Evolutionary conservation across 179 eudicot genomes (phyloP).

Genomic region (Patellifolia procumbens): DNA sequence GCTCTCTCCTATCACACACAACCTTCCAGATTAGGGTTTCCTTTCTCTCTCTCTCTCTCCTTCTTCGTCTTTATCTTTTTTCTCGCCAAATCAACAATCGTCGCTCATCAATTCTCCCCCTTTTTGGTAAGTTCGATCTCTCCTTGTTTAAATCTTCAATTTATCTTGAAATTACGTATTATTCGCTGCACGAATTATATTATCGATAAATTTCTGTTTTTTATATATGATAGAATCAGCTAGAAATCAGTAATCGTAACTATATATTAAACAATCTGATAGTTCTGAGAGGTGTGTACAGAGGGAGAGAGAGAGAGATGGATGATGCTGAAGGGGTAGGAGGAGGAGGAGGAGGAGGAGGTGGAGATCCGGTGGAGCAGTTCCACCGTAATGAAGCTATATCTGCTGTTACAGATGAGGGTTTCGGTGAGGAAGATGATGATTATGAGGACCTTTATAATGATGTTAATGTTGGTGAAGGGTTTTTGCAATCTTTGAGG

Average conservation of each 20-base stretch:
- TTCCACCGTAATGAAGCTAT: slow-evolving; percentile 51
- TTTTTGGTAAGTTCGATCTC: slow-evolving; percentile 15
- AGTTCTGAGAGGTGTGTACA: background rate
- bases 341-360: slow-evolving; percentile 39
- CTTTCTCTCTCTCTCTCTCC: slow-evolving; percentile 10
- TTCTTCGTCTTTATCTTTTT: background rate
- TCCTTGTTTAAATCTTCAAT: too few species aligned
- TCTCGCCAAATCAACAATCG: slow-evolving; percentile 7
- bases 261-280: background rate
- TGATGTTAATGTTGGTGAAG: slow-evolving; percentile 87
- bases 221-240: background rate
- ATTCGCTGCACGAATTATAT: background rate
- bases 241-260: slow-evolving; percentile 22
- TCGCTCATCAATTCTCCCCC: slow-evolving; percentile 9
- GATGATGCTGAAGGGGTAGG: slow-evolving; percentile 47
- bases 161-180: background rate
- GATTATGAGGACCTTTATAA: slow-evolving; percentile 90
- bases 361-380: slow-evolving; percentile 42
- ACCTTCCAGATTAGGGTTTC: slow-evolving; percentile 37
- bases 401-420: slow-evolving; percentile 50
- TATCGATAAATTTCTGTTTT: background rate
- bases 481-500: slow-evolving; percentile 56
- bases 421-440: slow-evolving; percentile 74
- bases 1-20: slow-evolving; percentile 10
- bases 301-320: slow-evolving; percentile 29